A percentile compares a stretch with the other conserved stretches of the same genome.
phyloP scores from a whole-genome alignment of 169 alveolate genomes.

The Eimeria necatrix region DNA sequence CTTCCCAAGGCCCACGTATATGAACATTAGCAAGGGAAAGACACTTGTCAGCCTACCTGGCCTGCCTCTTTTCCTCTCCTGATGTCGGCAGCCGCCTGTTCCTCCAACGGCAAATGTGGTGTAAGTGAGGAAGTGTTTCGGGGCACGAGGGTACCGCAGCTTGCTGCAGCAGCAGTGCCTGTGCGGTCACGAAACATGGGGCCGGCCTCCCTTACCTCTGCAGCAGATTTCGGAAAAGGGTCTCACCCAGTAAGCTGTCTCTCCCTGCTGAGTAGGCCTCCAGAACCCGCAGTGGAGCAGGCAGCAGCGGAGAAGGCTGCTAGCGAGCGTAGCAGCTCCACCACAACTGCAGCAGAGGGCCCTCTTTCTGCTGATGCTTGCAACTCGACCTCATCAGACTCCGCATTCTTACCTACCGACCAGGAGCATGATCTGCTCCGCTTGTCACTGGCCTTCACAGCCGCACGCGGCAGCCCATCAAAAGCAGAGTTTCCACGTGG shows the following conservation, averaged over 20 bases:
- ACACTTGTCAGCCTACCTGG: conserved; percentile 61
- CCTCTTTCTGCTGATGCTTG: conserved; percentile 66
- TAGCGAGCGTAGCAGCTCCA: conserved; percentile 68
- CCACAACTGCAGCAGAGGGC: conserved; percentile 58
- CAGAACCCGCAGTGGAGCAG: conserved; percentile 43
- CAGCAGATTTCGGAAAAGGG: conserved; percentile 26
- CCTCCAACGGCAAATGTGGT: conserved; percentile 54
- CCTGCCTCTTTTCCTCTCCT: conserved; percentile 14
- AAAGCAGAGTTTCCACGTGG: conserved; percentile 19
- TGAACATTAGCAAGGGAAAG: conserved; percentile 35
- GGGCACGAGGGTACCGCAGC: conserved; percentile 49
- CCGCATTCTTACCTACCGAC: conserved; percentile 26
- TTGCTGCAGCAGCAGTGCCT: conserved; percentile 45
- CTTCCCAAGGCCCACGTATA: conserved; percentile 36
- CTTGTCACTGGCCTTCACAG: conserved; percentile 64
- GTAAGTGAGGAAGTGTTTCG: conserved; percentile 61
- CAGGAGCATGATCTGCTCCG: conserved; percentile 34
- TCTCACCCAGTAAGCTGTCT: conserved; percentile 41
- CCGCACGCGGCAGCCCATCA: conserved; percentile 16
- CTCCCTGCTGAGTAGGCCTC: conserved; percentile 40
- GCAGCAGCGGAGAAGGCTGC: conserved; percentile 61
- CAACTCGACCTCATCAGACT: conserved; percentile 12
- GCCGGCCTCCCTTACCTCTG: conserved; percentile 40
- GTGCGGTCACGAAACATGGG: conserved; percentile 11
- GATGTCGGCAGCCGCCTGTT: conserved; percentile 69